phyloP scores from a whole-genome alignment of 805 yeast genomes.

The Candida chilensis region DNA sequence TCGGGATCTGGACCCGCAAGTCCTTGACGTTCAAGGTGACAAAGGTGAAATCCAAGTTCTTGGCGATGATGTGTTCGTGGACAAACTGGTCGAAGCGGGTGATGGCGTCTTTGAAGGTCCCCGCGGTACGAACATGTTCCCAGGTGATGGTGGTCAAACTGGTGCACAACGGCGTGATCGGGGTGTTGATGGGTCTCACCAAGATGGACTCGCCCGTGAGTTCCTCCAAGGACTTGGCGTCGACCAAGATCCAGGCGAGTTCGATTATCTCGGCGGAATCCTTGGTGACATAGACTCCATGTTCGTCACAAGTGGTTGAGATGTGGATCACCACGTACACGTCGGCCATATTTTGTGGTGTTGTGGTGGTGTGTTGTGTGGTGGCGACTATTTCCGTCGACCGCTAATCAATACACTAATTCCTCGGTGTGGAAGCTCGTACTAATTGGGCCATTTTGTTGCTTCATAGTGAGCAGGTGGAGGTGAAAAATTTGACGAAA shows the following conservation, averaged over 20 bases:
- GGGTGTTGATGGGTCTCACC: slow-evolving; percentile 56
- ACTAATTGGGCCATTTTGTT: no score
- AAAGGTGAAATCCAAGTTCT: slow-evolving; percentile 47
- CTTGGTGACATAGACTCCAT: slow-evolving; percentile 44
- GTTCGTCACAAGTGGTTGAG: slow-evolving; percentile 61
- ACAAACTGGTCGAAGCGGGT: slow-evolving; percentile 40
- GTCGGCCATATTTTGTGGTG: slow-evolving; percentile 30
- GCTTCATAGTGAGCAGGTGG: no score
- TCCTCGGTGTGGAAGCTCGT: no score
- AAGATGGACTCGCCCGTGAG: slow-evolving; percentile 33
- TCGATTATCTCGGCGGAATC: slow-evolving; percentile 65
- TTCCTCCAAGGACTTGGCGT: slow-evolving; percentile 38
- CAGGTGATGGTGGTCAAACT: slow-evolving; percentile 44
- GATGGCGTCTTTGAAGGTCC: slow-evolving; percentile 57
- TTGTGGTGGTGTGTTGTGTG: no score
- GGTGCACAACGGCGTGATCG: slow-evolving; percentile 52
- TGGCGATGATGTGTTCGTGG: slow-evolving; percentile 28
- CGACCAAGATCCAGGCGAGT: slow-evolving; percentile 58
- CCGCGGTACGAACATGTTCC: slow-evolving; percentile 52
- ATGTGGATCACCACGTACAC: slow-evolving; percentile 52
- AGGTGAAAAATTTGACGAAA: no score
- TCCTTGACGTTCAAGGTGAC: slow-evolving; percentile 64
- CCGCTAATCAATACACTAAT: no score
- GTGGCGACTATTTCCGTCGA: no score
- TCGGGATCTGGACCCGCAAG: slow-evolving; percentile 65